Base-by-base conservation (phyloP, 192 early-diverging fungal species). In the Coemansia biformis region DNA sequence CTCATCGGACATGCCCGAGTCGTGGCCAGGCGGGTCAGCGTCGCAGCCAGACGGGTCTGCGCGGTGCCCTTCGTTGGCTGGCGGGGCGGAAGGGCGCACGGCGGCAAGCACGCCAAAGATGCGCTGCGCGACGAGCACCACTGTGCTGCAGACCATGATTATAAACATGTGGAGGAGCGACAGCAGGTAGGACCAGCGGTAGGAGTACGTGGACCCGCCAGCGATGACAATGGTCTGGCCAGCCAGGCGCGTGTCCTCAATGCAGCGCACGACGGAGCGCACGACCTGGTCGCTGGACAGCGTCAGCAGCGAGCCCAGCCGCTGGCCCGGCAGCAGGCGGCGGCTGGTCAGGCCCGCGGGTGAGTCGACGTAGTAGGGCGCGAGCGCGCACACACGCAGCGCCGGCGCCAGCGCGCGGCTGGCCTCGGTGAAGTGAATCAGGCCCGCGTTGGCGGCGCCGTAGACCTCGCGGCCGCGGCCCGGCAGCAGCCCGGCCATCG, bases 361-460 rank as follows among this genome's bases (percentile, higher is more conserved):
- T 8, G 43, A 19, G 26, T 56, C 53, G 3, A 56, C 31, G 23
- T 64, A 64, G 34, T 64, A 64, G 0, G 62, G 62, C 23, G 62
- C 62, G 49, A 64, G 16, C 0, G 54, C 62, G 22, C 62, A 64
- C 16, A 64, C 62, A 3, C 62, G 48, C 12, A 64, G 23, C 3
- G 40, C 26, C 5, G 47, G 43, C 4, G 43, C 42, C 43, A 48
- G 38, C 6, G 49, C 49, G 12, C 39, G 37, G n/a, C 43, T 42
- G 1, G 62, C 62, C 33, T 64, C 54, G 0, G 62, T 57, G 22
- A 64, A 64, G 28, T 64, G 62, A n/a, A 64, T 64, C 26, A 64
- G 39, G 1, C 62, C 62, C 0, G 62, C 62, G 21, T 52, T 57
- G 0, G 62, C 49, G 11, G 62, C 62, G 33, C 62, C 62, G 22